phyloP scores from a whole-genome alignment of 192 early-diverging fungal species.

The Helicostylum pulchrum region DNA sequence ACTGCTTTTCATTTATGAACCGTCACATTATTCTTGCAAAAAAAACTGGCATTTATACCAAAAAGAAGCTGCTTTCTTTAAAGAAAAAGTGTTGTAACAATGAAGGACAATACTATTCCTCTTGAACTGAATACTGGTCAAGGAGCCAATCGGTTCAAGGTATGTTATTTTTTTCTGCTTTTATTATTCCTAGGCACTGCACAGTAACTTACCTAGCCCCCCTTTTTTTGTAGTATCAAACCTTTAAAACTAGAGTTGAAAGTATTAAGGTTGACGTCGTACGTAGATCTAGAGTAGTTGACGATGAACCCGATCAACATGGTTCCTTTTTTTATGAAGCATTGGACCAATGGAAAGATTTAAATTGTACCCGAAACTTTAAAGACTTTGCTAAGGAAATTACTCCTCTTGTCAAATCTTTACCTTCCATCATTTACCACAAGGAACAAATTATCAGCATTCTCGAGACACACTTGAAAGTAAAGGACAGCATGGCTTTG shows the following conservation, averaged over 20 bases:
- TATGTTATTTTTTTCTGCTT: slow-evolving; percentile 19
- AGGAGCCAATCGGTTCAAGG: slow-evolving; percentile 66
- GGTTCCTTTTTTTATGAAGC: slow-evolving; percentile 85
- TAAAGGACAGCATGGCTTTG: slow-evolving; percentile 62
- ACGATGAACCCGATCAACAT: slow-evolving; percentile 56
- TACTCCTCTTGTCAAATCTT: slow-evolving; percentile 58
- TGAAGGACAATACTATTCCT: slow-evolving; percentile 41
- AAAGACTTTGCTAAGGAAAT: slow-evolving; percentile 68
- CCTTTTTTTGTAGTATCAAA: slow-evolving; percentile 60
- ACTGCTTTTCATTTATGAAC: too few relatives aligned
- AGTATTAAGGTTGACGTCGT: slow-evolving; percentile 82
- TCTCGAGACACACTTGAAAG: slow-evolving; percentile 62
- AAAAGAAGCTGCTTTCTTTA: background rate
- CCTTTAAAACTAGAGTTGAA: slow-evolving; percentile 68
- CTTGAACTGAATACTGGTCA: slow-evolving; percentile 62
- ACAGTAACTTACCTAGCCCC: background rate
- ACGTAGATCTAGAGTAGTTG: slow-evolving; percentile 55
- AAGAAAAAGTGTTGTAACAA: slow-evolving; percentile 14
- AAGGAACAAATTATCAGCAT: slow-evolving; percentile 70
- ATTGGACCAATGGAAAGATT: slow-evolving; percentile 79
- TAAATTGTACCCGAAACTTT: slow-evolving; percentile 88
- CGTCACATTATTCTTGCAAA: too few relatives aligned
- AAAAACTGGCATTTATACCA: too few relatives aligned
- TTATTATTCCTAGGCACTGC: too few relatives aligned
- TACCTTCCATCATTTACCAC: slow-evolving; percentile 90